Evolutionary conservation across 2,329 filamentous ascomycete genomes (phyloP).

Genomic region (Hypoxylon sp.): DNA sequence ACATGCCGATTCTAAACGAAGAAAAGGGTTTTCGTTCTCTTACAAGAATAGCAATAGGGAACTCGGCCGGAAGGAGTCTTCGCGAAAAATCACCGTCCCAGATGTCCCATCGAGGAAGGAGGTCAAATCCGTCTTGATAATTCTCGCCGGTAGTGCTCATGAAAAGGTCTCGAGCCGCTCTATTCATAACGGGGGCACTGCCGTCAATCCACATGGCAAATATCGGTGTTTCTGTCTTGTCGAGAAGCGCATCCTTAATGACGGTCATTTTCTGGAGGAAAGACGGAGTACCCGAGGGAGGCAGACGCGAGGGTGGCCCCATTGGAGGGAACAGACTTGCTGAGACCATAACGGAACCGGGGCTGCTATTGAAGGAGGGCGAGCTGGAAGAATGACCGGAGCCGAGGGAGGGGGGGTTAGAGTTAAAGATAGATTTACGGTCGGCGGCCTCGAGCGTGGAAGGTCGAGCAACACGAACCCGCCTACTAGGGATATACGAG

Average conservation of each 20-base stretch:
- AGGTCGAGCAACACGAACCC: conserved; percentile 58
- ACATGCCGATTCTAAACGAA: conserved; percentile 74
- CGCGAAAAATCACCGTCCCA: conserved; percentile 77
- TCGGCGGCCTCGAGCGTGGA: conserved; percentile 64
- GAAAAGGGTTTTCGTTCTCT: conserved; percentile 72
- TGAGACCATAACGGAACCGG: conserved; percentile 67
- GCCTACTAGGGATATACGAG: conserved; percentile 53
- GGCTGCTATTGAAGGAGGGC: conserved; percentile 63
- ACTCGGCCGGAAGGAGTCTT: conserved; percentile 70
- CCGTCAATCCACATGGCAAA: conserved; percentile 87
- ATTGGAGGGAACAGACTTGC: conserved; percentile 75
- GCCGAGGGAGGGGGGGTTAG: conserved; percentile 63
- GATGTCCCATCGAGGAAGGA: conserved; percentile 72
- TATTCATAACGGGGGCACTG: conserved; percentile 80
- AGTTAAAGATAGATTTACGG: conserved; percentile 60
- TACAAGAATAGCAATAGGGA: conserved; percentile 76
- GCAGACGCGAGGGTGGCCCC: conserved; percentile 72
- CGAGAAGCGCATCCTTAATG: conserved; percentile 83
- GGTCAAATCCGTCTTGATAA: conserved; percentile 65
- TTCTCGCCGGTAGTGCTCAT: conserved; percentile 59
- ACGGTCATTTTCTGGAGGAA: conserved; percentile 79
- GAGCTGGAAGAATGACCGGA: conserved; percentile 66
- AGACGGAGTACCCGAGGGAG: conserved; percentile 71
- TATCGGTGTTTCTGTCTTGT: conserved; percentile 81
- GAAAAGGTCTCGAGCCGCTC: conserved; percentile 71